Evolutionary conservation across 2,329 filamentous ascomycete genomes (phyloP).

Genomic region (Endocalyx cinctus): DNA sequence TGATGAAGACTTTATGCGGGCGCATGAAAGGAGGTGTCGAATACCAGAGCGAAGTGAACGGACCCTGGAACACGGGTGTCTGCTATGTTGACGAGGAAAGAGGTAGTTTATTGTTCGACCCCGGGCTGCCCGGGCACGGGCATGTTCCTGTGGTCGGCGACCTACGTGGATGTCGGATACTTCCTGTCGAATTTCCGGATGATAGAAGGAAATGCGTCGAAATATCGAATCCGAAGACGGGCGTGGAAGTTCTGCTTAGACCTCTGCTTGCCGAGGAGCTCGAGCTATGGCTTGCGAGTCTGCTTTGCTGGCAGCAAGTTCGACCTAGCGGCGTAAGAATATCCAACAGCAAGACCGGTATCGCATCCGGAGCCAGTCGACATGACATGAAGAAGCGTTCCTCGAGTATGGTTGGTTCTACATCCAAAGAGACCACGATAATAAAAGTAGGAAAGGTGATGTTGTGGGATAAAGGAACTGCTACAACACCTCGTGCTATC

Average conservation of each 20-base stretch:
- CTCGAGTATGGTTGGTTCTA: constrained; percentile 30
- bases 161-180: constrained; percentile 68
- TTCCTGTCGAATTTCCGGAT: constrained; percentile 46
- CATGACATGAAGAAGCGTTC: constrained; percentile 40
- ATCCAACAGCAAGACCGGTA: constrained; percentile 36
- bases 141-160: constrained; percentile 67
- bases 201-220: constrained; percentile 47
- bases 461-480: constrained; percentile 77
- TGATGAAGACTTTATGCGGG: constrained; percentile 75
- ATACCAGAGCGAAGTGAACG: constrained; percentile 59
- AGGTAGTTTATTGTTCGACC: constrained; percentile 70
- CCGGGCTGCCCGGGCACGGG: constrained; percentile 60
- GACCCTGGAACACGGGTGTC: constrained; percentile 65
- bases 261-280: constrained; percentile 62
- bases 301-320: constrained; percentile 78
- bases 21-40: constrained; percentile 76
- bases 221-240: constrained; percentile 48
- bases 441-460: constrained; percentile 94
- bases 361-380: constrained; percentile 32
- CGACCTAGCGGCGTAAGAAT: constrained; percentile 55
- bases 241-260: constrained; percentile 59
- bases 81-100: constrained; percentile 75
- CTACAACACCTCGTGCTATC: constrained; percentile 50
- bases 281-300: constrained; percentile 74
- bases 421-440: constrained; percentile 67